Evolutionary conservation across 305 asterid genomes (phyloP), one percentile per base, ranked within the genome.

Genomic region (Fraxinus platypoda): DNA sequence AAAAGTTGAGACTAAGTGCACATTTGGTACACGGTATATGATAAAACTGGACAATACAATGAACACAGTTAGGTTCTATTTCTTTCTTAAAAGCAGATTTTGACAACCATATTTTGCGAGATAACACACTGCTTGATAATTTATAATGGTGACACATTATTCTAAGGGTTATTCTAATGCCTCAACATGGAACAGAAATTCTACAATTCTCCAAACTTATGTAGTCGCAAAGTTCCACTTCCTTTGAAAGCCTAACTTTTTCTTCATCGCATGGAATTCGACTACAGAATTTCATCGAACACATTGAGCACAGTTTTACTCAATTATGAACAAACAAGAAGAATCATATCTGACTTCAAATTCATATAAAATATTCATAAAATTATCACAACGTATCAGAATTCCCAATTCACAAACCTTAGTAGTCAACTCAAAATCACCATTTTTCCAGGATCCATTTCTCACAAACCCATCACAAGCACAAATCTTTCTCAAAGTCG

Each of bases 401-500:
- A 68, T 28, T 28, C 76, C 54, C 33, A 11, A 26, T 68, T 25
- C 37, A 68, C 87, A 59, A 80, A 94, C 97, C 98, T 91, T 95
- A 23, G 92, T 54, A 49, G 90, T 7, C 83, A 92, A 74, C 66
- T 81, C 78, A 76, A 90, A 91, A 76, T 91, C 89, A 31, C 91
- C 85, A 83, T 83, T 78, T 64, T 80, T 90, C 97, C 98, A 91
- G 8, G 37, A 31, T 3, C 93, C 91, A 0, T 62, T 52, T 68
- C 91, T 86, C 52, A 91, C 86, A 83, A 89, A 92, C 19, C 81
- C 81, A 85, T 94, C 93, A 76, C 87, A 83, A 6, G 72, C 85
- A 81, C 93, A 89, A 43, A 92, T 87, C 81, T 78, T 91, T 91
- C 98, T 86, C 86, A 89, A 57, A 17, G 88, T 81, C 2, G 94